phyloP scores from a whole-genome alignment of 768 basidiomycete species.

The Sarcodon aspratus region DNA sequence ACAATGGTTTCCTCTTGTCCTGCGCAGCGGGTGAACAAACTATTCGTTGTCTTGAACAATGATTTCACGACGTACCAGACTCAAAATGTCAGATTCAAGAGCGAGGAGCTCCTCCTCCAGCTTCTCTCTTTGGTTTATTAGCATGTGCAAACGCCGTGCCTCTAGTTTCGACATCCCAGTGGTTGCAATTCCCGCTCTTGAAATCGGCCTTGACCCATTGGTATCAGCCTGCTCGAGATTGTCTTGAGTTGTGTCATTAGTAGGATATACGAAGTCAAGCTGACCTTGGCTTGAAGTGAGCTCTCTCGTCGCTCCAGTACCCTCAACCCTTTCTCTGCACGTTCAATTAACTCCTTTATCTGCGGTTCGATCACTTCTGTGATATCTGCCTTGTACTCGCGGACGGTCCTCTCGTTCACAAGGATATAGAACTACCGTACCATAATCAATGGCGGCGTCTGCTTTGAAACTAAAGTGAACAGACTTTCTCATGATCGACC shows the following conservation, averaged over 20 bases:
- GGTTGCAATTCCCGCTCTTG: constrained; percentile 33
- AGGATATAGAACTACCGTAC: constrained; percentile 55
- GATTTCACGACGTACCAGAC: constrained; percentile 28
- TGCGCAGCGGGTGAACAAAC: too few relatives aligned
- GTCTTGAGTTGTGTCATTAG: background rate
- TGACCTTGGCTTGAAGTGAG: constrained; percentile 53
- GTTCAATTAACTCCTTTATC: constrained; percentile 61
- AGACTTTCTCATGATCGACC: constrained; percentile 55
- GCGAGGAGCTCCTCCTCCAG: constrained; percentile 51
- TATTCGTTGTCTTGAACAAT: too few relatives aligned
- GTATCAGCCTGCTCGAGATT: constrained; percentile 38
- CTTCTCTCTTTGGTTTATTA: constrained; percentile 54
- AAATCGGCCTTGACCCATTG: constrained; percentile 27
- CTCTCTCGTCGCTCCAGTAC: constrained; percentile 51
- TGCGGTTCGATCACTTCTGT: constrained; percentile 76
- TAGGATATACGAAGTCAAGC: constrained; percentile 1
- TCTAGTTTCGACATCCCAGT: constrained; percentile 54
- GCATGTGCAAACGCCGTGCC: constrained; percentile 48
- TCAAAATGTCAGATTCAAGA: constrained; percentile 51
- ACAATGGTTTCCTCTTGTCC: too few relatives aligned
- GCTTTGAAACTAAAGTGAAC: constrained; percentile 6
- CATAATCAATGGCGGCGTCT: background rate
- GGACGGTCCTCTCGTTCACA: constrained; percentile 61
- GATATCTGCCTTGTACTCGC: constrained; percentile 62
- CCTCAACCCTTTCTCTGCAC: constrained; percentile 58